Base-by-base conservation (phyloP, 169 alveolate genomes). In the Babesia bigemina region DNA sequence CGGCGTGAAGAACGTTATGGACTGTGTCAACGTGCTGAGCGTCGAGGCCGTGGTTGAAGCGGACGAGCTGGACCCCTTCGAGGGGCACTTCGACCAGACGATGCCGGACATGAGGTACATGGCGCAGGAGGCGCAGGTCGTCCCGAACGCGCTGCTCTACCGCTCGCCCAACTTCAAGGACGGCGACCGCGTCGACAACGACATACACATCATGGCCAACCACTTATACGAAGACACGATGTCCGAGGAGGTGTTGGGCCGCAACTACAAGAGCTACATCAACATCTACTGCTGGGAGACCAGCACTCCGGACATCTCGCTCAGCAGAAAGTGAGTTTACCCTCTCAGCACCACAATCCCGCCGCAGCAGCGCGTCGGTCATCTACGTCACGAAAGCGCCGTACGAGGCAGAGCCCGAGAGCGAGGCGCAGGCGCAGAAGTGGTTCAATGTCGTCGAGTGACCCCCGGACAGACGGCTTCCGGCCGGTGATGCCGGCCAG, bases 111-210 rank as follows among this genome's bases (percentile, higher is more conserved):
- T 48, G 2, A 65, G 47, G 42, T 81, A 81, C 67, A 22, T 65
- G 60, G 11, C 77, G 19, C 75, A 59, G 44, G 88, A 81, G 45
- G 74, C 88, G 11, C 75, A 69, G 1, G n/a, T 26, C 12, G 36
- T 65, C 26, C 88, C 88, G 11, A 70, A 65, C 22, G 61, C 76
- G 16, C 22, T 81, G 45, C 59, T 60, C 29, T 81, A 73, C 84
- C 48, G 85, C 73, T 56, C 81, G 24, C 88, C 88, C 13, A 79
- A 72, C 48, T 81, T 81, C 70, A 59, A 36, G 4, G 63, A 72
- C 79, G 63, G 75, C 6, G 52, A 57, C 45, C 72, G 88, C 45
- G 59, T 81, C 24, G 75, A 52, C 36, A 66, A 58, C 57, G 84
- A 81, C 47, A 72, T 81, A 13, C 88, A 81, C 74, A 29, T 73